Evolutionary conservation across 2,329 filamentous ascomycete species (phyloP), one percentile per base, ranked within the genome.

Genomic region (Tolypocladium inflatum): DNA sequence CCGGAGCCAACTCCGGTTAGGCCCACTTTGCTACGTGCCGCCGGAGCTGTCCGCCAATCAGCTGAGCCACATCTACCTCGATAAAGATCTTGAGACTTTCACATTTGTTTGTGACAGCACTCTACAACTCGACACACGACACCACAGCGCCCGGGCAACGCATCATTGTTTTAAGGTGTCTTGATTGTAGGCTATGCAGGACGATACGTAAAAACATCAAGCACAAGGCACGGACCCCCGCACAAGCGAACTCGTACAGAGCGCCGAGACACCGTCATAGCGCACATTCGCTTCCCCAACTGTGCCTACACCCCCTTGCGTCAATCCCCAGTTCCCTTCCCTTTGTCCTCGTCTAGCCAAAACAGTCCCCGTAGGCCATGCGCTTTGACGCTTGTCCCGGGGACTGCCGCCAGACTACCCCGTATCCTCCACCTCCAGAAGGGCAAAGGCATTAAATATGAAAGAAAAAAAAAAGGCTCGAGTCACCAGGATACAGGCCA

Each of bases 401-500:
- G 3, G 21, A 23, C n/a, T 39, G 51, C 51, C 35, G 33, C 37
- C 35, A 26, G 21, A 23, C 52, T 23, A 39, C 35, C 35, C 17
- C n/a, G 19, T 39, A 39, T 26, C 35, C 21, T 26, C 52, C 33
- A 38, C 11, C 35, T 54, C 35, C 35, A 19, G 35, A 57, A 45
- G n/a, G 51, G 39, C 19, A 57, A 55, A 55, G 48, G 35, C 19
- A 54, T 54, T 54, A 58, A 33, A 55, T 26, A 60, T 42, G 19
- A 23, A 45, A 54, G 57, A 33, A 54, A 50, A 45, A 37, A 37
- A 55, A 56, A 43, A 54, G 48, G 57, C 54, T n/a, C 13, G 39
- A 48, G 52, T 50, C 58, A 52, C 56, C 58, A 41, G 42, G 55
- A 54, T 51, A 50, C 45, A 38, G 55, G 56, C 55, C 37, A 15